phyloP scores from a whole-genome alignment of 495 filamentous ascomycete genomes.

The Lasiosphaeris hirsuta region DNA sequence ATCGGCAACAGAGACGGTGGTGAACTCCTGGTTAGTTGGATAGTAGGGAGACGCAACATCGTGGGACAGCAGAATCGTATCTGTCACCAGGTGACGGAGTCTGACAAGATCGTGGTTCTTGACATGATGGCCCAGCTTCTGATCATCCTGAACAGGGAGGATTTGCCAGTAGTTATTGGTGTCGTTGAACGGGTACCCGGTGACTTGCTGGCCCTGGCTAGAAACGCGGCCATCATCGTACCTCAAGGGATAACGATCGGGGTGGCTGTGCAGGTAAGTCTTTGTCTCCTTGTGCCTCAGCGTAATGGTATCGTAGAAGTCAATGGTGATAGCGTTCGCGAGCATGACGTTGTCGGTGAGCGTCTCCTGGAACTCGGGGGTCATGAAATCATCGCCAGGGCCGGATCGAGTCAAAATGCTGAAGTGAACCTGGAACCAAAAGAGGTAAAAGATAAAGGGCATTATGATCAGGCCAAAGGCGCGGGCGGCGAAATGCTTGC shows the following conservation, averaged over 20 bases:
- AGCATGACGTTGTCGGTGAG: slow-evolving; percentile 91
- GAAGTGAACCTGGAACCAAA: slow-evolving; percentile 99
- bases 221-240: slow-evolving; percentile 98
- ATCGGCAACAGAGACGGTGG: slow-evolving; percentile 68
- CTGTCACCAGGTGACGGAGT: slow-evolving; percentile 82
- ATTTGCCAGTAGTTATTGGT: slow-evolving; percentile 99
- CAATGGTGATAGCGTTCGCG: slow-evolving; percentile 73
- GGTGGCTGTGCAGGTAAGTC: slow-evolving; percentile 90
- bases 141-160: slow-evolving; percentile 59
- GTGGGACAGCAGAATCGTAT: slow-evolving; percentile 87
- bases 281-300: slow-evolving; percentile 97
- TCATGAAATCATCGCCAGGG: slow-evolving; percentile 98
- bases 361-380: slow-evolving; percentile 95
- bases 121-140: slow-evolving; percentile 58
- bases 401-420: slow-evolving; percentile 82
- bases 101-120: slow-evolving; percentile 84
- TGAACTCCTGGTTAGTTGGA: slow-evolving; percentile 98
- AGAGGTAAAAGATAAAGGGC: slow-evolving; percentile 96
- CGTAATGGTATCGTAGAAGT: slow-evolving; percentile 87
- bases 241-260: slow-evolving; percentile 81
- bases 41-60: slow-evolving; percentile 97
- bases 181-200: slow-evolving; percentile 95
- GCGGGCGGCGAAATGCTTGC: slow-evolving; percentile 86
- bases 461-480: slow-evolving; percentile 78
- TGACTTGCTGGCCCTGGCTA: slow-evolving; percentile 96